These are phyloP conservation scores for Excoecaria cochinchinensis DNA, from an alignment of 345 rosid species.

Conservation along the genomic window DNA sequence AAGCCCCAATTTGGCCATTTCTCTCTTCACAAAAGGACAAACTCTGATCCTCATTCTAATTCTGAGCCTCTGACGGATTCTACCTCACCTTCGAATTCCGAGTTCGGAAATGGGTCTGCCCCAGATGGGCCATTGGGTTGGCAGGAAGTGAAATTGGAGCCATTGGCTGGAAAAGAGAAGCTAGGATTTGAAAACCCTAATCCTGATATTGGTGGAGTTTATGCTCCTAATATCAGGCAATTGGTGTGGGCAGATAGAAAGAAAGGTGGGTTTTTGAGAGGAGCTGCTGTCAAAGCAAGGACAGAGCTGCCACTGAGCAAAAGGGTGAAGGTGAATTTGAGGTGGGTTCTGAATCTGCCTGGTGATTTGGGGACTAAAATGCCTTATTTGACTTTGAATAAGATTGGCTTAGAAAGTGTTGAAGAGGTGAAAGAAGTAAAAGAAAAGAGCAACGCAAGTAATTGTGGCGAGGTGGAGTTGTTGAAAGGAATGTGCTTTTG, in stretches of 20 bases:
- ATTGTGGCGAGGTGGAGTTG: slow-evolving; percentile 42
- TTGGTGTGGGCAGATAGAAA: slow-evolving; percentile 25
- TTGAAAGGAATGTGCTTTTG: slow-evolving; percentile 49
- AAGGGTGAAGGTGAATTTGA: slow-evolving; percentile 36
- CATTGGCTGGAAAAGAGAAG: slow-evolving; percentile 24
- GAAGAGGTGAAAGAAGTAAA: slow-evolving; percentile 37
- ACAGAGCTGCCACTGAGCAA: slow-evolving; percentile 50
- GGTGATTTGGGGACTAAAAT: slow-evolving; percentile 29
- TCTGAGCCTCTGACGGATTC: slow-evolving; percentile 17
- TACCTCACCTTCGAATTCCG: slow-evolving; percentile 27
- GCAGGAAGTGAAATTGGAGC: slow-evolving; percentile 63
- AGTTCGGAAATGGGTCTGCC: slow-evolving; percentile 27
- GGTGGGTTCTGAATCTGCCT: slow-evolving; percentile 51
- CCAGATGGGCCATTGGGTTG: slow-evolving; percentile 35
- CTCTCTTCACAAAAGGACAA: slow-evolving; percentile 41
- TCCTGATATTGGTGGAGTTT: slow-evolving; percentile 11
- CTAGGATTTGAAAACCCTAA: slow-evolving; percentile 22
- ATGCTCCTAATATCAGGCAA: slow-evolving; percentile 18
- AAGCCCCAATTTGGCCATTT: slow-evolving; percentile 62
- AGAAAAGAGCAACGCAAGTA: slow-evolving; percentile 21
- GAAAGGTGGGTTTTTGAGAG: slow-evolving; percentile 31
- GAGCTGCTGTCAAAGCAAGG: slow-evolving; percentile 45
- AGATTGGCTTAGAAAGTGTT: slow-evolving; percentile 50
- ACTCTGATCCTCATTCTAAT: slow-evolving; percentile 23
- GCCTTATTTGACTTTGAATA: slow-evolving; percentile 57